Percentiles rank a stretch among this genome's conserved stretches.
Conservation (phyloP, 148 eudicot genomes). For the Rhododendron molle region DNA sequence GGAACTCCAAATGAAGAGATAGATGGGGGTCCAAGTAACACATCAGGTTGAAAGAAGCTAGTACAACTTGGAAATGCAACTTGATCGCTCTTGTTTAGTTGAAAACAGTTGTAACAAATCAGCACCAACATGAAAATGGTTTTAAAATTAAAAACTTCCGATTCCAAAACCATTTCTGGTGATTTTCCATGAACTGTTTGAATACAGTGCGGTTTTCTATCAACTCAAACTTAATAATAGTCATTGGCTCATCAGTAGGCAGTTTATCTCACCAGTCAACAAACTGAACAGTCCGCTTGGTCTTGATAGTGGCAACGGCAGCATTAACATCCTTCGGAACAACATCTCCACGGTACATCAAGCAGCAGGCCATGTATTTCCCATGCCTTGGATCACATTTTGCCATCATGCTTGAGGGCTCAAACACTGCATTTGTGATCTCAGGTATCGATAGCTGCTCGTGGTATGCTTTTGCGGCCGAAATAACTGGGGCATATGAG, state of each 20-base stretch:
- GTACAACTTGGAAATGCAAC: not conserved
- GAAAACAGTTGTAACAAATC: not conserved
- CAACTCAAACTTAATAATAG: not conserved
- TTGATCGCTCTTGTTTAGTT: not conserved
- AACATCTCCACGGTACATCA: conserved; percentile 72
- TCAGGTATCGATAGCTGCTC: conserved; percentile 56
- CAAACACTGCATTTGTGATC: conserved; percentile 61
- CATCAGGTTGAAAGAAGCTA: not conserved
- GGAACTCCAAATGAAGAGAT: not conserved
- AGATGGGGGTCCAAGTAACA: not conserved
- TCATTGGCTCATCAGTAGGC: not conserved
- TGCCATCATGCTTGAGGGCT: conserved; percentile 67
- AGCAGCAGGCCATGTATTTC: conserved; percentile 65
- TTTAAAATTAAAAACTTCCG: not conserved
- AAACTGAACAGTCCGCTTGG: conserved; percentile 62
- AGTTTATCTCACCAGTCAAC: conserved; percentile 53
- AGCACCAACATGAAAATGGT: not conserved
- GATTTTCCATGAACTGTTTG: not conserved
- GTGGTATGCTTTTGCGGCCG: conserved; percentile 57
- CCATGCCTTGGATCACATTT: conserved; percentile 69
- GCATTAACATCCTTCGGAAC: conserved; percentile 67
- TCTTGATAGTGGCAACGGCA: conserved; percentile 56
- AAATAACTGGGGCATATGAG: conserved; percentile 62
- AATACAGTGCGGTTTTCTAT: not conserved
- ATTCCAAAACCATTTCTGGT: not conserved